Evolutionary conservation across 192 early-diverging fungal species (phyloP), one percentile per base, ranked within the genome.

Genomic region (Gaertneriomyces semiglobifer): DNA sequence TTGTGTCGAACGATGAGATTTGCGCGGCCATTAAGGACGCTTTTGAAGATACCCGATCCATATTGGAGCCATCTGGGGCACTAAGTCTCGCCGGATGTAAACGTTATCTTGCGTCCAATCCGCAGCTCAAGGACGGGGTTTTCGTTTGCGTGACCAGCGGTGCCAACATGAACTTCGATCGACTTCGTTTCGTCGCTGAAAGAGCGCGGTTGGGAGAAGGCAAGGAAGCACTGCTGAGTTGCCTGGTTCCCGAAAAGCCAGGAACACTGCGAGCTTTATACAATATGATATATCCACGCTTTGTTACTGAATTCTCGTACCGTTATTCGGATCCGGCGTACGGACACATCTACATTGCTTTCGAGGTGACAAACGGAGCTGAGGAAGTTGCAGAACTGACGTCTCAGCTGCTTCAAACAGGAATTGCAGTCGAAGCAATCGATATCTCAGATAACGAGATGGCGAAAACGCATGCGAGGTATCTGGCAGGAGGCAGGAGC

Each of bases 151-250:
- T 96, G 58, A 84, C 88, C 38, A 91, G 88, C 12, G 97, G 97
- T 12, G 97, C 97, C 45, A 99, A 99, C 80, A 96, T 98, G 88
- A 95, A 99, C 74, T 99, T 98, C 86, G 94, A 96, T 72, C 88
- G 95, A 1, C 80, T 99, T n/a, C 86, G 94, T 46, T 98, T 97
- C 67, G 94, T 99, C 1, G 93, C 94, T 12, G 95, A 99, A 72
- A 88, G 97, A 55, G 93, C 97, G 4, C 87, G 90, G 5, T 73
- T 98, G n/a, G 95, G 97, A 54, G 97, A 99, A 74, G 79, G 90
- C 42, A 80, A 73, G 51, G 97, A 99, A 74, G 97, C 88, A 3
- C 83, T 99, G n/a, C 79, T 93, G 39, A 89, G 86, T 3, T 91
- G 93, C 6, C 86, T 88, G n/a, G 94, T 98, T 38, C 94, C 95